These are phyloP conservation scores for Teratosphaeria gauchensis DNA, from an alignment of 2,329 filamentous ascomycete genomes.

Conservation along the genomic window DNA sequence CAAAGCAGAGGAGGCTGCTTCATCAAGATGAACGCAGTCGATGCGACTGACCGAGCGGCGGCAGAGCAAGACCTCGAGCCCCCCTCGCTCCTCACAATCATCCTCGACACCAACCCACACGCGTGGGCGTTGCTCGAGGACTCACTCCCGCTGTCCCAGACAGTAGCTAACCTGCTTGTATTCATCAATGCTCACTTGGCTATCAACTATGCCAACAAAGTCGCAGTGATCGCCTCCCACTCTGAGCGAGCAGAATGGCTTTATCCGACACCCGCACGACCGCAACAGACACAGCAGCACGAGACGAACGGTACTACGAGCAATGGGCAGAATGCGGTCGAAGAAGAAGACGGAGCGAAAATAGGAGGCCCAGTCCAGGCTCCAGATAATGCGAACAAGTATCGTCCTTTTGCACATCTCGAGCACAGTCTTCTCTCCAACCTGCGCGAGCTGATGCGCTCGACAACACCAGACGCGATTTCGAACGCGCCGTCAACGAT, in stretches of 20 bases:
- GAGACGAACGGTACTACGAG: neutral
- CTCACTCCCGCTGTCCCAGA: slow-evolving; percentile 69
- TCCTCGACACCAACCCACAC: slow-evolving; percentile 93
- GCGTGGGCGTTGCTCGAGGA: slow-evolving; percentile 75
- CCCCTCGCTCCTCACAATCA: slow-evolving; percentile 78
- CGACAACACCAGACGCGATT: slow-evolving; percentile 57
- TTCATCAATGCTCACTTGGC: slow-evolving; percentile 96
- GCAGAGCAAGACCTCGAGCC: slow-evolving; percentile 30
- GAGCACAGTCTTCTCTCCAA: slow-evolving; percentile 71
- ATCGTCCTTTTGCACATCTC: slow-evolving; percentile 79
- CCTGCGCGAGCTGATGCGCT: slow-evolving; percentile 60
- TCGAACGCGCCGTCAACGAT: slow-evolving; percentile 66
- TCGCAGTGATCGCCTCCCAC: slow-evolving; percentile 85
- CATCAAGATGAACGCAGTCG: slow-evolving; percentile 52
- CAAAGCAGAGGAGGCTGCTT: neutral
- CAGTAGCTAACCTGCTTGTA: slow-evolving; percentile 81
- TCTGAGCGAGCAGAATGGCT: slow-evolving; percentile 80
- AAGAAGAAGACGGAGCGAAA: slow-evolving; percentile 14
- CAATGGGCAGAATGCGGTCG: slow-evolving; percentile 25
- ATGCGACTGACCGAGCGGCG: slow-evolving; percentile 43
- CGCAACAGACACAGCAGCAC: neutral
- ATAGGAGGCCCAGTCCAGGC: slow-evolving; percentile 18
- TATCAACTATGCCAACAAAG: slow-evolving; percentile 85
- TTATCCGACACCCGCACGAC: slow-evolving; percentile 52
- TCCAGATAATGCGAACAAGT: slow-evolving; percentile 66